Evolutionary conservation across 805 yeast genomes (phyloP).

Genomic region (Priceomyces medius): DNA sequence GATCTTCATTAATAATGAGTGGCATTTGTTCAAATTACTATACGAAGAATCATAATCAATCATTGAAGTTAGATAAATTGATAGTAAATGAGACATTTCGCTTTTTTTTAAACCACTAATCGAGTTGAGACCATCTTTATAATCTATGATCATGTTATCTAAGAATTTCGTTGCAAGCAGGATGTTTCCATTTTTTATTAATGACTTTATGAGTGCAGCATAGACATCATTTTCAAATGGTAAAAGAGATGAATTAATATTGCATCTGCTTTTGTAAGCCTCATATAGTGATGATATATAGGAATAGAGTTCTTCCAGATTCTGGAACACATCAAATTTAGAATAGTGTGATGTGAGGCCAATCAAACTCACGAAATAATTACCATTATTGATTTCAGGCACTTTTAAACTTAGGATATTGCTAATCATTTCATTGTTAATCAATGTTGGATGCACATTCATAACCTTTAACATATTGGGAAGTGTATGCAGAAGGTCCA

Average conservation of each 20-base stretch:
- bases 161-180: slow-evolving; percentile 54
- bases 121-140: slow-evolving; percentile 26
- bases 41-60: slow-evolving; percentile 5
- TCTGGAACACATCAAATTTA: slow-evolving; percentile 14
- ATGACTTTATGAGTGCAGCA: slow-evolving; percentile 49
- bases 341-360: slow-evolving; percentile 25
- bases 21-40: slow-evolving; percentile 20
- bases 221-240: slow-evolving; percentile 49
- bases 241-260: slow-evolving; percentile 15
- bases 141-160: slow-evolving; percentile 51
- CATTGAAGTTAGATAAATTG: slow-evolving; percentile 41
- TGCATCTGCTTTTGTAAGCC: slow-evolving; percentile 27
- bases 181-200: slow-evolving; percentile 50
- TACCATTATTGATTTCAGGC: slow-evolving; percentile 20
- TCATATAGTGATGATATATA: slow-evolving; percentile 27
- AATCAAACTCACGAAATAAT: slow-evolving; percentile 38
- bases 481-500: slow-evolving; percentile 31
- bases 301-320: slow-evolving; percentile 21
- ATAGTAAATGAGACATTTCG: slow-evolving; percentile 41
- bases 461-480: slow-evolving; percentile 35
- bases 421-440: slow-evolving; percentile 18
- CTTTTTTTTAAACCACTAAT: slow-evolving; percentile 14
- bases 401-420: slow-evolving; percentile 13
- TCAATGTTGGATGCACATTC: slow-evolving; percentile 25
- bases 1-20: slow-evolving; percentile 26